A percentile compares a stretch with the other conserved stretches of the same genome.
Evolutionary conservation across 2,329 filamentous ascomycete species (phyloP).

Genomic region (Sordariomycetes sp.): DNA sequence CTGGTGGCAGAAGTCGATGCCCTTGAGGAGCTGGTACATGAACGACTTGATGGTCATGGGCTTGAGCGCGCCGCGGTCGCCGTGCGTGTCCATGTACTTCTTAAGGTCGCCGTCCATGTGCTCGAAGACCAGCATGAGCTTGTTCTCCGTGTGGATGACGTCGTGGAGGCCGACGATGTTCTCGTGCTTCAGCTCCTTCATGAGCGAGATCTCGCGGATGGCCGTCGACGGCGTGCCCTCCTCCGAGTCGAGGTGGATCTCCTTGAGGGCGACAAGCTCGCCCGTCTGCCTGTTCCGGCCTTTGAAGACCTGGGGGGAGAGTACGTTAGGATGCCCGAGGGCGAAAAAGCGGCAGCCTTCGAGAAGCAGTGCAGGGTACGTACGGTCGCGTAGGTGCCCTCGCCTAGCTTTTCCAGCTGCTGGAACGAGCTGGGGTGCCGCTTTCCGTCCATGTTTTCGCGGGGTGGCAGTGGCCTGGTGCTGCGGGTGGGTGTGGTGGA

Average conservation of each 20-base stretch:
- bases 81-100: conserved; percentile 94
- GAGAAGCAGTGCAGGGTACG: conserved; percentile 15
- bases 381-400: conserved; percentile 97
- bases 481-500: not conserved
- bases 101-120: conserved; percentile 98
- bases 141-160: conserved; percentile 99
- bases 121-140: conserved; percentile 98
- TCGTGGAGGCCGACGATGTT: conserved; percentile 97
- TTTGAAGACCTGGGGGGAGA: conserved; percentile 71
- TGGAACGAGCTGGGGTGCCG: conserved; percentile 94
- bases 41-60: conserved; percentile 92
- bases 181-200: conserved; percentile 99
- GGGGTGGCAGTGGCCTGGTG: conserved; percentile 3
- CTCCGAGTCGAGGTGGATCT: conserved; percentile 97
- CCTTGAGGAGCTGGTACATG: conserved; percentile 94
- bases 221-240: conserved; percentile 95
- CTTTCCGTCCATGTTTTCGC: conserved; percentile 69
- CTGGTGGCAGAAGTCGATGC: conserved; percentile 96
- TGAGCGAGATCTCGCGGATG: conserved; percentile 95
- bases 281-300: conserved; percentile 94
- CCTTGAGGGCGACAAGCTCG: conserved; percentile 91
- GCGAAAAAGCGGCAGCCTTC: not conserved
- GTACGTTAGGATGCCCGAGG: not conserved
- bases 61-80: conserved; percentile 81
- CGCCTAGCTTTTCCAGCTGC: conserved; percentile 96